These are phyloP conservation scores for Gnaphalium uliginosum DNA, from an alignment of 129 eudicot species.

Conservation along the genomic window DNA sequence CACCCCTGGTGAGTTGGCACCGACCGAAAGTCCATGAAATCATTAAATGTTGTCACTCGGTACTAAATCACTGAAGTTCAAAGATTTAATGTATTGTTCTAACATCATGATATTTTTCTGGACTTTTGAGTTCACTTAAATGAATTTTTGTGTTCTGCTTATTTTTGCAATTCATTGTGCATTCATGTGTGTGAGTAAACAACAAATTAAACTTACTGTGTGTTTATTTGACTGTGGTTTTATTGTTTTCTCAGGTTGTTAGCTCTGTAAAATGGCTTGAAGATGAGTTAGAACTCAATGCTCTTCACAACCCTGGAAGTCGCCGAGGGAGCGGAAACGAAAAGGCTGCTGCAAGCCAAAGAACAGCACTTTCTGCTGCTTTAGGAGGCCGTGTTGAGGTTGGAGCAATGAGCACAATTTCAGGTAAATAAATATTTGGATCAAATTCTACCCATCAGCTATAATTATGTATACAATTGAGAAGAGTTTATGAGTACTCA, in stretches of 20 bases:
- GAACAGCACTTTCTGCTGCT: slow-evolving; percentile 98
- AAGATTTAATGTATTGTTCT: background rate
- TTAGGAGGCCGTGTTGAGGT: slow-evolving; percentile 95
- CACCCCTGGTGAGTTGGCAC: slow-evolving; percentile 84
- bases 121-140: background rate
- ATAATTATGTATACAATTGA: background rate
- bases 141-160: background rate
- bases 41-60: slow-evolving; percentile 6
- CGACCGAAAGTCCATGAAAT: background rate
- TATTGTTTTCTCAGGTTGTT: slow-evolving; percentile 62
- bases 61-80: slow-evolving; percentile 4
- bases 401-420: slow-evolving; percentile 85
- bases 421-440: slow-evolving; percentile 50
- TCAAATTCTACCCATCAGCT: background rate
- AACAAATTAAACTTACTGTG: background rate
- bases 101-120: background rate
- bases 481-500: background rate
- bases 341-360: slow-evolving; percentile 88
- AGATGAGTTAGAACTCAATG: slow-evolving; percentile 98
- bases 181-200: background rate
- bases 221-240: background rate
- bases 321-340: slow-evolving; percentile 97
- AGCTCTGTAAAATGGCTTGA: slow-evolving; percentile 99
- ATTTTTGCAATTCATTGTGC: background rate
- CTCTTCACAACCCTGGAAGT: slow-evolving; percentile 98